Conservation (phyloP, 2,329 filamentous ascomycete species). For the Arachnopeziza araneosa region DNA sequence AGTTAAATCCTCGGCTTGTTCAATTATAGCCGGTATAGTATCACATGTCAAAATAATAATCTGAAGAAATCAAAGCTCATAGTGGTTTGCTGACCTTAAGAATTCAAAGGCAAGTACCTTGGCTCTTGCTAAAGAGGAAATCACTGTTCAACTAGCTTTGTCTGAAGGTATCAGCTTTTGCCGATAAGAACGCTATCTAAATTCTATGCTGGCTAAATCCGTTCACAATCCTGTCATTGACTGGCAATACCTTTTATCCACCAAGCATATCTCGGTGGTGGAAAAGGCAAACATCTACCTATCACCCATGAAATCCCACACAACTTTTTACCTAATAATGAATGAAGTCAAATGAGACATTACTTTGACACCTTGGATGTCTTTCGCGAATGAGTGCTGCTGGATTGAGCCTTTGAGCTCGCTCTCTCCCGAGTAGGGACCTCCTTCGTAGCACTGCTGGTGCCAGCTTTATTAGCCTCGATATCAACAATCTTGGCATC, state of each 20-base stretch:
- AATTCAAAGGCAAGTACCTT: too few species aligned
- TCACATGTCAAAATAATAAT: too few species aligned
- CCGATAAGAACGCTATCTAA: background rate
- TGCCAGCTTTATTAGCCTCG: slow-evolving; percentile 6
- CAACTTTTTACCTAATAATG: slow-evolving; percentile 1
- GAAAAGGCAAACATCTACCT: background rate
- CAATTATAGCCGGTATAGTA: too few species aligned
- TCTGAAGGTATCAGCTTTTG: background rate
- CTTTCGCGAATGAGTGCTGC: slow-evolving; percentile 28
- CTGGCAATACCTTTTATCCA: background rate
- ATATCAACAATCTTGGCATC: slow-evolving; percentile 26
- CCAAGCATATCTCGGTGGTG: background rate
- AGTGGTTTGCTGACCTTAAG: too few species aligned
- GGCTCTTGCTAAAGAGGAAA: background rate
- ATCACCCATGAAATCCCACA: background rate
- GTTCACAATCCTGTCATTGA: background rate
- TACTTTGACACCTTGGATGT: slow-evolving; percentile 29
- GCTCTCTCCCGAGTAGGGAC: slow-evolving; percentile 27
- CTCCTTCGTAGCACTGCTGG: slow-evolving; percentile 13
- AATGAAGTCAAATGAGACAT: slow-evolving; percentile 6
- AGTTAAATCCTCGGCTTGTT: too few species aligned
- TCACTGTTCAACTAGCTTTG: background rate
- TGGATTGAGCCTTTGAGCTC: slow-evolving; percentile 31
- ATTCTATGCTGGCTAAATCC: background rate
- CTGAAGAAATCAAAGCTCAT: too few species aligned